Conservation (phyloP, 2,329 filamentous ascomycete genomes). For the Conoideocrella luteorostrata region DNA sequence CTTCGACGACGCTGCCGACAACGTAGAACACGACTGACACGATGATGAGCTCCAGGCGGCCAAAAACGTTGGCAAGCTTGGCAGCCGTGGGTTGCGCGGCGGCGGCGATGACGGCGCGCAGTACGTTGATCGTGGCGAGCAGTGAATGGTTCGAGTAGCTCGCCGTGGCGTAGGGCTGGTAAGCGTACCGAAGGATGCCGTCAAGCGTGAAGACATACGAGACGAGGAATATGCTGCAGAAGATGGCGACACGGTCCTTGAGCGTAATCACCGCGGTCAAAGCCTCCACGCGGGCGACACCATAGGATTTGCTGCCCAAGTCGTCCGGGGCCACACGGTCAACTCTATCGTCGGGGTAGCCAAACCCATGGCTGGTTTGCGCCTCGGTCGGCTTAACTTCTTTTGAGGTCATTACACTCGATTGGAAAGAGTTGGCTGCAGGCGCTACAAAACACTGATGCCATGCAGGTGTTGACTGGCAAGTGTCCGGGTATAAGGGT, state of each 20-base stretch:
- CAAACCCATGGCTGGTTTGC: too few species aligned
- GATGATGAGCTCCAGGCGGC: constrained; percentile 50
- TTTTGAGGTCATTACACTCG: too few species aligned
- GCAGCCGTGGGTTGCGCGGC: constrained; percentile 52
- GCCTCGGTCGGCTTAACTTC: too few species aligned
- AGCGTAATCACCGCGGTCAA: constrained; percentile 40
- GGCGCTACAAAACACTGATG: too few species aligned
- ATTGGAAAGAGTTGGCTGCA: too few species aligned
- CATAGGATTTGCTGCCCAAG: constrained; percentile 21
- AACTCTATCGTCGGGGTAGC: neutral
- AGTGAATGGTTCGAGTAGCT: constrained; percentile 47
- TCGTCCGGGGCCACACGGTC: neutral
- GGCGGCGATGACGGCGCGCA: constrained; percentile 53
- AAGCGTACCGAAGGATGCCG: constrained; percentile 33
- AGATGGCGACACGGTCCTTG: constrained; percentile 43
- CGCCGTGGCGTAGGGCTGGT: constrained; percentile 49
- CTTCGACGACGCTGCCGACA: constrained; percentile 50
- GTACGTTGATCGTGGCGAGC: constrained; percentile 50
- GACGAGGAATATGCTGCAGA: constrained; percentile 51
- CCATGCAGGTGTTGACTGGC: too few species aligned
- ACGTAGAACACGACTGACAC: constrained; percentile 57
- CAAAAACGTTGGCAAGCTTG: constrained; percentile 59
- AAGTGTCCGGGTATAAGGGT: too few species aligned
- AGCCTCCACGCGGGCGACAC: constrained; percentile 47
- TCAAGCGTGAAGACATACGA: constrained; percentile 53